Percentiles rank a stretch among this genome's conserved stretches.
phyloP scores from a whole-genome alignment of 2,329 filamentous ascomycete species.

The Lomentospora prolificans region DNA sequence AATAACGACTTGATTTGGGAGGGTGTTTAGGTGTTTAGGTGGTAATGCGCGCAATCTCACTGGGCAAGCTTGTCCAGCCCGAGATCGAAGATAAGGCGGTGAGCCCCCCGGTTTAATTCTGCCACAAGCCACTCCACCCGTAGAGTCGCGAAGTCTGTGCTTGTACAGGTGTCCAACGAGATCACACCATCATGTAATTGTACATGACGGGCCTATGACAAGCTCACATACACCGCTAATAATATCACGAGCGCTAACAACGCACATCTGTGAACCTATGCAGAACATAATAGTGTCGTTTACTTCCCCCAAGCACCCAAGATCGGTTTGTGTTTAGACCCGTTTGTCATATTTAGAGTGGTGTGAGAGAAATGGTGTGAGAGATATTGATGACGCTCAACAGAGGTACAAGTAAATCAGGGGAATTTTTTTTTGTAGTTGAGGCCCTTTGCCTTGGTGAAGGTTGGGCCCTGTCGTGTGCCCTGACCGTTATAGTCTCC shows the following conservation, averaged over 20 bases:
- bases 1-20: too few relatives aligned
- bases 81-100: conserved; percentile 1
- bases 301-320: neutral
- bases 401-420: too few relatives aligned
- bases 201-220: neutral
- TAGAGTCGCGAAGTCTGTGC: neutral
- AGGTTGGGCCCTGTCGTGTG: too few relatives aligned
- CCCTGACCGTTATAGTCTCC: too few relatives aligned
- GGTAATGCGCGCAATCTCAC: neutral
- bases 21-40: neutral
- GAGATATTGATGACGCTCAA: too few relatives aligned
- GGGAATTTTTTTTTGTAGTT: too few relatives aligned
- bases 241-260: neutral
- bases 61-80: neutral
- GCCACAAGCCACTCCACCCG: neutral
- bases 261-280: neutral
- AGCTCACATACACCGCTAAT: neutral
- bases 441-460: too few relatives aligned
- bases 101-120: neutral
- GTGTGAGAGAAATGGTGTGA: neutral
- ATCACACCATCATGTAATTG: neutral
- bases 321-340: neutral
- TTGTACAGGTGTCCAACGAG: neutral
- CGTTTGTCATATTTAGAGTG: neutral
- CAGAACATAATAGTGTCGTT: neutral